Evolutionary conservation across 2,329 filamentous ascomycete species (phyloP), one percentile per base, ranked within the genome.

Genomic region (Nemania serpens): DNA sequence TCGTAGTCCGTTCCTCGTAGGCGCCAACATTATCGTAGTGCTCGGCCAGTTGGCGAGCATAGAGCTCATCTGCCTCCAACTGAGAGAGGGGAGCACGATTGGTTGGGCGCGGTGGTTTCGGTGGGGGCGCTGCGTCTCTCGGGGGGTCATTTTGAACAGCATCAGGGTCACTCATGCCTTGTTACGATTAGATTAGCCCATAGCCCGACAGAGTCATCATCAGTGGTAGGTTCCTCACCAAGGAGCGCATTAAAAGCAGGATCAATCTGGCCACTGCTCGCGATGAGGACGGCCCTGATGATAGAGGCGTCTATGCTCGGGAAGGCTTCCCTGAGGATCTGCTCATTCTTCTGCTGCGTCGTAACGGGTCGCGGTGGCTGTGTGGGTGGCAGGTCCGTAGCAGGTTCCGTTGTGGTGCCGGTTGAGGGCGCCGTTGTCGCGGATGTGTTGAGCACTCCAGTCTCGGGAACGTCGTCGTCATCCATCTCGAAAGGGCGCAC

Each of bases 231-330:
- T 60, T 45, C 42, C 83, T 63, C 81, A 91, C 91, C 91, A 46
- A 99, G 83, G 45, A 99, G 83, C 37, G 95, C 95, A 78, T 97
- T 95, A 79, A 99, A 99, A 13, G 95, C 94, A 34, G 92, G 91
- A 76, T 99, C 95, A 49, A 98, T 88, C 71, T 89, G 87, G 61
- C 93, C 94, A 60, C 88, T 84, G 75, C 95, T 98, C 13, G 95
- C 95, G 22, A 85, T 83, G 66, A 99, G 79, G 0, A 99, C 90
- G 33, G 95, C 95, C 76, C 89, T 96, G 75, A 99, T 85, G 48
- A 99, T 90, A 46, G 86, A 76, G 7, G 79, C 74, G 55, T 99
- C 95, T 62, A 97, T 91, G 57, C 81, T 84, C 0, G 95, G 95
- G 71, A 99, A 99, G 0, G 95, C 95, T 76, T 99, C 95, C 75